Percentiles rank a stretch among this genome's conserved stretches.
phyloP scores from a whole-genome alignment of 2,329 filamentous ascomycete genomes.

The Cladosporium sp. region DNA sequence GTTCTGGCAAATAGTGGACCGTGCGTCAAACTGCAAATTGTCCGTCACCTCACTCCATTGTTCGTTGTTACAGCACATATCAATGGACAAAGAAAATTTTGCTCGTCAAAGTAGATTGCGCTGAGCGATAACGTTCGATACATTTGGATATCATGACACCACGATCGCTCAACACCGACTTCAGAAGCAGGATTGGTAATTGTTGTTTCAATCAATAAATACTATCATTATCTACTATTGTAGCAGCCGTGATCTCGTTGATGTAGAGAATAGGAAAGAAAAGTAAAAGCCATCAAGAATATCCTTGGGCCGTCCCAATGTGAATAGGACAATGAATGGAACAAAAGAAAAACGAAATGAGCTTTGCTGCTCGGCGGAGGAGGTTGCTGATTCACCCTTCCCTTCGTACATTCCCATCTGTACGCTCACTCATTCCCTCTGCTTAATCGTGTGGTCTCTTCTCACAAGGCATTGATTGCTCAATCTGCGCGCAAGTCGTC shows the following conservation, averaged over 20 bases:
- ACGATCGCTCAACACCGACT: not conserved
- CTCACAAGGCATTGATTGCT: not conserved
- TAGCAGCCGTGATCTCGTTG: not conserved
- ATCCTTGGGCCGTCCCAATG: not conserved
- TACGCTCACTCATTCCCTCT: not conserved
- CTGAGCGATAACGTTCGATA: not conserved
- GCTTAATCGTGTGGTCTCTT: not conserved
- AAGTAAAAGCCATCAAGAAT: slow-evolving; percentile 1
- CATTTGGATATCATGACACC: not conserved
- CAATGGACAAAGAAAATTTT: not conserved
- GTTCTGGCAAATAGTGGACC: not conserved
- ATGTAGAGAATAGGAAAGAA: not conserved
- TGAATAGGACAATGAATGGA: not conserved
- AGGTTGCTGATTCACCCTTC: not conserved
- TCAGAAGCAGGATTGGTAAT: not conserved
- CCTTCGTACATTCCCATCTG: not conserved
- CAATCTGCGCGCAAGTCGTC: no score
- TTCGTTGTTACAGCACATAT: not conserved
- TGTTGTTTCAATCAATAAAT: not conserved
- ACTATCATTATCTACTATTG: slow-evolving; percentile 1
- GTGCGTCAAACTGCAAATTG: not conserved
- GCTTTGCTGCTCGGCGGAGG: not conserved
- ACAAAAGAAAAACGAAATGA: slow-evolving; percentile 6
- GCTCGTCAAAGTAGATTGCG: no score
- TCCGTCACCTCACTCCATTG: not conserved